Base-by-base conservation (phyloP, 495 filamentous ascomycete species). In the Sabuloglossum arenarium region DNA sequence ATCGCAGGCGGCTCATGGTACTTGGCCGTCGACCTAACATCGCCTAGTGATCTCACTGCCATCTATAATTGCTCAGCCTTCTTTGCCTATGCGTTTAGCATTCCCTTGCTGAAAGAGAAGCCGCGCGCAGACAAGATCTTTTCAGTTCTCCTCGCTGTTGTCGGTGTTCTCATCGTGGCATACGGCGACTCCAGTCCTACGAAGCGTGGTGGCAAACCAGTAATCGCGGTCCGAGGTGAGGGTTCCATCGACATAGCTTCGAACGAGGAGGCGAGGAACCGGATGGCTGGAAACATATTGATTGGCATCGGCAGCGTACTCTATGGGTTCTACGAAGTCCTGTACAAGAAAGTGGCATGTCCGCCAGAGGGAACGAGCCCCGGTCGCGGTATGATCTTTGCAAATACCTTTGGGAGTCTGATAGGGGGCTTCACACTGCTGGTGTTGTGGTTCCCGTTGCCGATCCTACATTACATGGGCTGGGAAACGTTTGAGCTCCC, bases 1-100 rank as follows among this genome's bases (percentile, higher is more conserved):
- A 69, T 96, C 49, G 91, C 89, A 0, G 91, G 90, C 0, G 78
- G 84, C n/a, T 88, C 82, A 51, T 98, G 91, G 91, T 98, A 96
- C 60, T 71, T 95, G 14, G 91, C 91, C 3, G 90, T 98, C 39
- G 84, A 85, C 65, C 71, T 94, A 75, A 98, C 91, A 0, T 91
- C 85, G 12, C 81, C 91, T 25, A 84, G 81, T 61, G 91, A 98
- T 63, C 71, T 98, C 55, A 98, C 91, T 0, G 91, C 91, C 25
- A 98, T 98, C 64, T 98, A 97, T 75, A 98, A 98, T 67, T 98
- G 91, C 74, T 94, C 86, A 52, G 89, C 91, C 50, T 98, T 98
- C 69, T 98, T 96, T 67, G 91, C 91, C 30, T 98, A 98, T 65
- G 90, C 81, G 10, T 98, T 98, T 63, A 87, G 84, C 47, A 86